Percentiles rank a stretch among this genome's conserved stretches.
These are phyloP conservation scores for Diutina rugosa DNA, from an alignment of 1,139 yeast genomes.

Conservation along the genomic window DNA sequence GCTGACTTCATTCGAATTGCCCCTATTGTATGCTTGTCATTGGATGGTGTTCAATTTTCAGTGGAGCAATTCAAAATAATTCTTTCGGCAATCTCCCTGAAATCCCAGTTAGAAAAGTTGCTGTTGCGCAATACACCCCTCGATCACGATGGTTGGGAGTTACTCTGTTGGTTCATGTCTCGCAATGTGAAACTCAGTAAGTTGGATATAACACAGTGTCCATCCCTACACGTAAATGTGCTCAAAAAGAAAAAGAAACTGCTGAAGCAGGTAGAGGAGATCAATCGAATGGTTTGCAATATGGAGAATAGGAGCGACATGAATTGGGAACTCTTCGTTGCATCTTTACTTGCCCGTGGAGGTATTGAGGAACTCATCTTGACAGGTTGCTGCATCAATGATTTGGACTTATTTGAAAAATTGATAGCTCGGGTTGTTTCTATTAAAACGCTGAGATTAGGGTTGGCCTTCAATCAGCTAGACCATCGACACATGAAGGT, in stretches of 20 bases:
- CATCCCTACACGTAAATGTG: conserved; percentile 43
- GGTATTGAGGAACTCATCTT: conserved; percentile 63
- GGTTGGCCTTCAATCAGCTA: conserved; percentile 57
- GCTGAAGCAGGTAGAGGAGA: conserved; percentile 13
- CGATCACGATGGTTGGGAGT: conserved; percentile 56
- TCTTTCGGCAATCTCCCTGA: conserved; percentile 47
- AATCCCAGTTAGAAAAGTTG: conserved; percentile 48
- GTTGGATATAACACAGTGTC: conserved; percentile 62
- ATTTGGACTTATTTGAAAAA: conserved; percentile 39
- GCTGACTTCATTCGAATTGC: conserved; percentile 67
- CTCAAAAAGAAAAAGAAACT: conserved; percentile 28
- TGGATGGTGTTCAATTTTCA: conserved; percentile 59
- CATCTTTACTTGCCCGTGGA: conserved; percentile 52
- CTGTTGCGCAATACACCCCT: conserved; percentile 49
- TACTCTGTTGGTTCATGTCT: conserved; percentile 57
- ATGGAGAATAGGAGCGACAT: conserved; percentile 50
- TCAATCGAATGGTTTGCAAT: conserved; percentile 46
- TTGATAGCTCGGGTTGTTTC: conserved; percentile 44
- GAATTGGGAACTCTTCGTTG: conserved; percentile 67
- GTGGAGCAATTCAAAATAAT: conserved; percentile 52
- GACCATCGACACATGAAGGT: conserved; percentile 35
- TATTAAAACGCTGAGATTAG: conserved; percentile 40
- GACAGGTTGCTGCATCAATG: conserved; percentile 60
- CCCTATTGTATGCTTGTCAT: conserved; percentile 52
- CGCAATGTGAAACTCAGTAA: conserved; percentile 42